Base-by-base conservation (phyloP, 345 rosid species). In the Balakata baccata region DNA sequence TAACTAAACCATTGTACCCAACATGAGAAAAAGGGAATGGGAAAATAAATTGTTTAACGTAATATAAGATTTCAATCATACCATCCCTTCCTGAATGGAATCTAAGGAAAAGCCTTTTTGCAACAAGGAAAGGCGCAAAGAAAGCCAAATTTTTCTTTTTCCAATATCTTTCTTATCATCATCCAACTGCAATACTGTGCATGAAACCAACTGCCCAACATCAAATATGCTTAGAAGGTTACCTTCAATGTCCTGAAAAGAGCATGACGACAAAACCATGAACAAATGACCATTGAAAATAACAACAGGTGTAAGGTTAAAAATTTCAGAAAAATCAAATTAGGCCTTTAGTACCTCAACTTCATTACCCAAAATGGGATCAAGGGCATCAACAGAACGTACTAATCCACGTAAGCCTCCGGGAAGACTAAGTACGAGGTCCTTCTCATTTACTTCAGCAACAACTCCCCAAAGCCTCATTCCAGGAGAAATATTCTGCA, bases 381-480 rank as follows among this genome's bases (percentile, higher is more conserved):
- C 99, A 11, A 85, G 66, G 34, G 93, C 91, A 78, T 92, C 98
- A 45, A 73, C 68, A 37, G 88, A 88, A 47, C 98, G 98, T 52
- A 90, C 97, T 83, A 95, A 85, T 68, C 98, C 99, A 72, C 93
- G 96, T 74, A 95, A 81, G 17, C 98, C 97, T 16, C 99, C 94
- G 10, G 99, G 98, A 76, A 95, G 94, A 81, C 89, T 83, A 73
- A 95, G 70, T 20, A 89, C 93, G 69, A 95, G 92, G 77, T 95
- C 98, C 82, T 95, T 95, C 81, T 86, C 90, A 80, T 92, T 92
- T 70, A 95, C 91, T 87, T 95, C 99, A 58, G 89, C 78, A 79
- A 95, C 84, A 80, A 95, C 90, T 79, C 99, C 99, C 89, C 87
- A 91, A 39, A 95, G 92, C 87, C 89, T 95, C 99, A 95, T 91